phyloP scores from a whole-genome alignment of 768 basidiomycete genomes.

The Collybia sp. region DNA sequence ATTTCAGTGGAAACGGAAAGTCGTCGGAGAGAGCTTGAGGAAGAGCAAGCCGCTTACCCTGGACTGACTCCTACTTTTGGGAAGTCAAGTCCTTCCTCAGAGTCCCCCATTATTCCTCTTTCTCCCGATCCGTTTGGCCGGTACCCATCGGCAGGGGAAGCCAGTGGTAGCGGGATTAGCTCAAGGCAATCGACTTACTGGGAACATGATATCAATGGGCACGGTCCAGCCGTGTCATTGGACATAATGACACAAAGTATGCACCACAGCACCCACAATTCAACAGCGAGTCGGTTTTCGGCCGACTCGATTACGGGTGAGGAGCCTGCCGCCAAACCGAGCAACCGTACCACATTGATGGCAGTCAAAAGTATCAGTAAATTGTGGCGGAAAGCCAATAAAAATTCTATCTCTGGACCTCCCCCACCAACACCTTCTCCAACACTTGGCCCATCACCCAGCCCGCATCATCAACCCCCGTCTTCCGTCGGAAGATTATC shows the following conservation, averaged over 20 bases:
- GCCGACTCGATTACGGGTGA: slow-evolving; percentile 57
- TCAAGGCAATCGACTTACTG: slow-evolving; percentile 33
- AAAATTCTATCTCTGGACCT: slow-evolving; percentile 39
- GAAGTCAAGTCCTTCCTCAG: slow-evolving; percentile 18
- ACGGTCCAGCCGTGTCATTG: slow-evolving; percentile 4
- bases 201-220: slow-evolving; percentile 30
- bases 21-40: slow-evolving; percentile 46
- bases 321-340: slow-evolving; percentile 20
- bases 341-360: slow-evolving; percentile 54
- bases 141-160: slow-evolving; percentile 47
- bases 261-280: slow-evolving; percentile 14
- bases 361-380: slow-evolving; percentile 71
- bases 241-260: slow-evolving; percentile 8
- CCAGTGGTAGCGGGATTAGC: slow-evolving; percentile 7
- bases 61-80: slow-evolving; percentile 21
- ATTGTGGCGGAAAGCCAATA: slow-evolving; percentile 74
- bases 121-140: slow-evolving; percentile 82
- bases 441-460: slow-evolving; percentile 3
- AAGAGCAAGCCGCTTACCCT: slow-evolving; percentile 45
- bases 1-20: slow-evolving; percentile 40
- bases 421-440: slow-evolving; percentile 39
- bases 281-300: slow-evolving; percentile 64
- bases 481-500: slow-evolving; percentile 23
- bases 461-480: slow-evolving; percentile 5
- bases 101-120: slow-evolving; percentile 72